Evolutionary conservation across 2,329 filamentous ascomycete species (phyloP).

Genomic region (Alternaria longipes): DNA sequence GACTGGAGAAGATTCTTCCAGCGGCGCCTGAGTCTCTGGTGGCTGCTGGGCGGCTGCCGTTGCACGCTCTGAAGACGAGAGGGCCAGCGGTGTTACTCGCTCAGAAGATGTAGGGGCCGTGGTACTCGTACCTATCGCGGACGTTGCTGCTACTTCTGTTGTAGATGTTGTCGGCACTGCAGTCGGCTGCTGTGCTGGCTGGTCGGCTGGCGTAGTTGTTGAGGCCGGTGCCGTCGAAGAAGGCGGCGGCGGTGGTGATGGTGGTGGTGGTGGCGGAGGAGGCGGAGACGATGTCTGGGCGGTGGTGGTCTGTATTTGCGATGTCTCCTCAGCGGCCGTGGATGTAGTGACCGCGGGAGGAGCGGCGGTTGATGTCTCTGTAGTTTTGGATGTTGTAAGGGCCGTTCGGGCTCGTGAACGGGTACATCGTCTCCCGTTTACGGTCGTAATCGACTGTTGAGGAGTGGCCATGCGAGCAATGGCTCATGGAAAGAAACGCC

Average conservation of each 20-base stretch:
- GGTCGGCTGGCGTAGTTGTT: constrained; percentile 24
- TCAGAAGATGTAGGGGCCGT: constrained; percentile 38
- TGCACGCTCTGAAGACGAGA: constrained; percentile 31
- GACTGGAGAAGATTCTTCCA: constrained; percentile 4
- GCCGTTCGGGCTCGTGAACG: constrained; percentile 48
- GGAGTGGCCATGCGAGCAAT: constrained; percentile 52
- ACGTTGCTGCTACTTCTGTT: constrained; percentile 38
- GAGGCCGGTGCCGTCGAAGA: constrained; percentile 25
- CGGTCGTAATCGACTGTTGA: constrained; percentile 48
- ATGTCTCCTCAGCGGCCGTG: constrained; percentile 29
- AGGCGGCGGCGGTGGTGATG: constrained; percentile 24
- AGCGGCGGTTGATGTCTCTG: constrained; percentile 27
- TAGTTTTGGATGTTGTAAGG: constrained; percentile 33
- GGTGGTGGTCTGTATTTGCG: constrained; percentile 35
- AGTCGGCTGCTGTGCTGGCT: constrained; percentile 20
- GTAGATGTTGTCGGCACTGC: constrained; percentile 35
- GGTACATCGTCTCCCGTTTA: constrained; percentile 52
- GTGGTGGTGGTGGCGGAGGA: constrained; percentile 22
- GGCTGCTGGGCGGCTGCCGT: constrained; percentile 6
- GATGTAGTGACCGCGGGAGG: constrained; percentile 33
- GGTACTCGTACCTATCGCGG: constrained; percentile 48
- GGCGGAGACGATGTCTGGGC: constrained; percentile 25
- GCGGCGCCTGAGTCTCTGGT: constrained; percentile 6
- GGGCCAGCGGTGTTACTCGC: constrained; percentile 32
- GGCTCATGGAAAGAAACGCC: constrained; percentile 45